Evolutionary conservation across 202 grass and related monocot genomes (phyloP), one percentile per base, ranked within the genome.

Genomic region (Dendrocalamus latiflorus): DNA sequence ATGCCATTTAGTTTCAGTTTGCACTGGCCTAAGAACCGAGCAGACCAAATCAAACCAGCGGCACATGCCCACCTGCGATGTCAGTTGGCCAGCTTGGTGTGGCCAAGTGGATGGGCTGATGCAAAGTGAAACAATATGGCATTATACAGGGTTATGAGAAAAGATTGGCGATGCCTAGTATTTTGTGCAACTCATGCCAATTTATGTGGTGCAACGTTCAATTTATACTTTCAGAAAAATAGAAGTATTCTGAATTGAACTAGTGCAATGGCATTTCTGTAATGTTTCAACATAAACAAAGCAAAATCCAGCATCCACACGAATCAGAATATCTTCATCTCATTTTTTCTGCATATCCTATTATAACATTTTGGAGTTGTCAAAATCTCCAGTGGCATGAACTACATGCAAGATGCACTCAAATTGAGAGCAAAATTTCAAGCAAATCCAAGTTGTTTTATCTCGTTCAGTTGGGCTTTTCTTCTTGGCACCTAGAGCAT

Each of bases 401-500:
- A n/a, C n/a, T n/a, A n/a, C n/a, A n/a, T n/a, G n/a, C n/a, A 28
- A 54, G 15, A 58, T 57, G 72, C 37, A 15, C 53, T 18, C 16
- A 25, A 13, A 44, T 38, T 18, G 8, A 22, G 2, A 20, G 39
- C 68, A 75, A 77, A 76, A 82, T 34, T 53, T 74, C 51, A 12
- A 25, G 3, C n/a, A 34, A 80, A 1, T 44, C 8, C 11, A 73
- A 16, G 49, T 5, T 18, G 14, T n/a, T 21, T 17, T 1, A 14
- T 43, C 24, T 56, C 16, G 17, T 65, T 91, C 75, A 89, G 38
- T 89, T 65, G 18, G 78, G 86, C 65, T 65, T 79, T 67, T 95
- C 93, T 65, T 90, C 81, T 57, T 85, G 84, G 71, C 96, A 98
- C 67, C 86, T 95, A 0, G 78, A 65, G 30, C 96, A 98, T 24